Evolutionary conservation across 2,329 filamentous ascomycete genomes (phyloP).

Genomic region (Colletotrichum tropicale): DNA sequence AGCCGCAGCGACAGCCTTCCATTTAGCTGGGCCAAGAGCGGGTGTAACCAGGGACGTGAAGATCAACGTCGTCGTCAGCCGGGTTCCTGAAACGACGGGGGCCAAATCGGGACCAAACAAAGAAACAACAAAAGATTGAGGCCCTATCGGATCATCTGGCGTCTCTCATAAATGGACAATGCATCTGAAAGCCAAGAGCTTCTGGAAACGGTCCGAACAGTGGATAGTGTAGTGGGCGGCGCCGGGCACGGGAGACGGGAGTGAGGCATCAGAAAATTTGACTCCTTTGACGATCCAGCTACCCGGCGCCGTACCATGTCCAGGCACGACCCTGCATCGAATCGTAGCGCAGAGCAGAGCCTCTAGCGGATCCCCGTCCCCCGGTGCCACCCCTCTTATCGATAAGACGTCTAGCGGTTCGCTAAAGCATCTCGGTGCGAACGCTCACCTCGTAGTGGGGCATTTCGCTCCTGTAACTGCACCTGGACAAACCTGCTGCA

Average conservation of each 20-base stretch:
- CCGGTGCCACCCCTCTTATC: not conserved
- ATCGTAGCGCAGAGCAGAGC: conserved; percentile 5
- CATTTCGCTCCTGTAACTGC: not conserved
- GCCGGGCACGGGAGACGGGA: not conserved
- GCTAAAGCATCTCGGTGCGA: conserved; percentile 6
- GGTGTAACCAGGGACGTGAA: conserved; percentile 5
- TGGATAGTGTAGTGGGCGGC: not conserved
- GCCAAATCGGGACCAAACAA: conserved; percentile 7
- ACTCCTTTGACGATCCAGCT: conserved; percentile 7
- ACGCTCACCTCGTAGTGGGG: not conserved
- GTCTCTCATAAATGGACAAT: not conserved
- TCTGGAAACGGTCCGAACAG: conserved; percentile 13
- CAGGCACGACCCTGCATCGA: conserved; percentile 7
- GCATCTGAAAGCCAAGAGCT: not conserved
- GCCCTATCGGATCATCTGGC: not conserved
- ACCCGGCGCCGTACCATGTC: not conserved
- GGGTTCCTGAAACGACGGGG: not conserved
- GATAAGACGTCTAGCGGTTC: not conserved
- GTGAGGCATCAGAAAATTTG: conserved; percentile 19
- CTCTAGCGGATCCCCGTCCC: not conserved
- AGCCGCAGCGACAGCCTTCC: not conserved
- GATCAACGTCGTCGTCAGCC: conserved; percentile 9
- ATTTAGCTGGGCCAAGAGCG: conserved; percentile 2
- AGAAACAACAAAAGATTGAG: not conserved
- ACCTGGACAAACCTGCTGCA: not conserved